phyloP scores from a whole-genome alignment of 78 protist genomes.

The Neovahlkampfia damariscottae region DNA sequence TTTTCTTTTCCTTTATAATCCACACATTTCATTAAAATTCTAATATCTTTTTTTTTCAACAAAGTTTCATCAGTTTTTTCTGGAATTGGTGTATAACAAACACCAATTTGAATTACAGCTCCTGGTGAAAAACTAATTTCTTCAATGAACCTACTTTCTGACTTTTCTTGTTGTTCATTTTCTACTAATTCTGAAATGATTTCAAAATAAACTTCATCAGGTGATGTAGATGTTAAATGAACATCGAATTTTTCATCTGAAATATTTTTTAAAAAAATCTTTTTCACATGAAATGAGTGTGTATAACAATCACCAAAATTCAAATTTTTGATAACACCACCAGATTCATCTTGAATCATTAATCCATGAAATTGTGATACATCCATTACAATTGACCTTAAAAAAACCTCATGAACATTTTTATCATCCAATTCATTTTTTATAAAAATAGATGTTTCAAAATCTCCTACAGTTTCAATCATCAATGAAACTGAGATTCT shows the following conservation, averaged over 20 bases:
- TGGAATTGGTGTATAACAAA: no score
- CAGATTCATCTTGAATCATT: background rate
- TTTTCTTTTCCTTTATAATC: background rate
- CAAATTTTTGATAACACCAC: background rate
- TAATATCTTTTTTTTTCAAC: no score
- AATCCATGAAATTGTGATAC: no score
- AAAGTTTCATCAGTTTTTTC: no score
- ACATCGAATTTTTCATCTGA: background rate
- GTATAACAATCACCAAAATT: background rate
- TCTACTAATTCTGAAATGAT: background rate
- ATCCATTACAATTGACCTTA: background rate
- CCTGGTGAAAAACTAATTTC: background rate
- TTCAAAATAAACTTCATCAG: background rate
- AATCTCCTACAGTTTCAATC: background rate
- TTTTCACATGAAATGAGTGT: background rate
- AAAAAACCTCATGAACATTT: background rate
- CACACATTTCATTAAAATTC: no score
- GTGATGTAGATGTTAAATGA: background rate
- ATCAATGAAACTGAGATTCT: background rate
- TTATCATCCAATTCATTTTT: background rate
- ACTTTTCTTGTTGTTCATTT: background rate
- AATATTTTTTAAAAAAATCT: background rate
- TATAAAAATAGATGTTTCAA: background rate
- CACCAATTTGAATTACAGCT: no score
- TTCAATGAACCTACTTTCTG: background rate